Percentiles rank a stretch among this genome's conserved stretches.
These are phyloP conservation scores for Cryomyces minteri DNA, from an alignment of 495 filamentous ascomycete species.

Conservation along the genomic window DNA sequence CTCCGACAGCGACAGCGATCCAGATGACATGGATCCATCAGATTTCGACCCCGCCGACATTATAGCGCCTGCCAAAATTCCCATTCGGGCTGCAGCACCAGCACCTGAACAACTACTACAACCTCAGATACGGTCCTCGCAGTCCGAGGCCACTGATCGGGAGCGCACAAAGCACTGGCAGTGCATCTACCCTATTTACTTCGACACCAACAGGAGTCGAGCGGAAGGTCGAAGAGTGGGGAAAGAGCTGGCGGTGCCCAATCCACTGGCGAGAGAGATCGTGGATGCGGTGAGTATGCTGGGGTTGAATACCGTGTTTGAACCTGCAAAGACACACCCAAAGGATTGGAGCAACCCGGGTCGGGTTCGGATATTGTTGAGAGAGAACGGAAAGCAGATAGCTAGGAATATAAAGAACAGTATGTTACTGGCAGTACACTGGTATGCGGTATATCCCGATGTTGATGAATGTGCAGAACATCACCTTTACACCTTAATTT, in stretches of 20 bases:
- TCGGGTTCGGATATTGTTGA: conserved; percentile 61
- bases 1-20: conserved; percentile 37
- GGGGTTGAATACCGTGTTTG: conserved; percentile 59
- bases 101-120: background rate
- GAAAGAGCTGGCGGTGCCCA: conserved; percentile 49
- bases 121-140: background rate
- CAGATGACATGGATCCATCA: conserved; percentile 53
- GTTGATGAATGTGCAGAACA: conserved; percentile 33
- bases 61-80: conserved; percentile 14
- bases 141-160: background rate
- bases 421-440: conserved; percentile 18
- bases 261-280: conserved; percentile 80
- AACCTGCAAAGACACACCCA: conserved; percentile 82
- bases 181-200: conserved; percentile 90
- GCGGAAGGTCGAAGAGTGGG: conserved; percentile 65
- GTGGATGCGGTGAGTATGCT: conserved; percentile 62
- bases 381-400: conserved; percentile 29
- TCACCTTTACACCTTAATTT: conserved; percentile 65
- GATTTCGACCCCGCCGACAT: conserved; percentile 17
- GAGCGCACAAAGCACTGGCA: conserved; percentile 41
- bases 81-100: conserved; percentile 9
- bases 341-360: conserved; percentile 97
- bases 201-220: conserved; percentile 58
- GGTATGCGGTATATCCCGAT: background rate
- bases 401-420: conserved; percentile 55